Evolutionary conservation across 2,329 filamentous ascomycete species (phyloP).

Genomic region (Cryphonectria naterciae): DNA sequence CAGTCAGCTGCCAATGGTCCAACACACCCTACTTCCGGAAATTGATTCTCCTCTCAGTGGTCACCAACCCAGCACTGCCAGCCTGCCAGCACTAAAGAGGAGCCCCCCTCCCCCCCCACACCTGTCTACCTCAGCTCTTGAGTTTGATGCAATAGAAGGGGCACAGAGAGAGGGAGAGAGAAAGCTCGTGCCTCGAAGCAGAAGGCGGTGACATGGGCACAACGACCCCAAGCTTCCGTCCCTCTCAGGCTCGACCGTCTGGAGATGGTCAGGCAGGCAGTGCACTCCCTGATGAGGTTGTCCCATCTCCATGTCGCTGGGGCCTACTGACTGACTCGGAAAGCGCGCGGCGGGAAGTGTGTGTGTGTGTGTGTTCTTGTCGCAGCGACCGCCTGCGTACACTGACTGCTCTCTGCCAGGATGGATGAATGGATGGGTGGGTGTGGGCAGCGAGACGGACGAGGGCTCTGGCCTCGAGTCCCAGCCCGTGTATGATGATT

Average conservation of each 20-base stretch:
- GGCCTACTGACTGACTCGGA: not conserved
- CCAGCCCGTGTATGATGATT: not conserved
- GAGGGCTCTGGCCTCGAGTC: not conserved
- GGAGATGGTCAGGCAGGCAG: not conserved
- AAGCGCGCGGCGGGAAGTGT: not conserved
- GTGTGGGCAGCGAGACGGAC: not conserved
- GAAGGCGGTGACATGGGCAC: slow-evolving; percentile 7
- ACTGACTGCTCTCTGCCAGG: not conserved
- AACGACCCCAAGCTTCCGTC: not conserved
- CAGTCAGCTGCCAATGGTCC: not conserved
- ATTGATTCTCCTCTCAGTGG: not conserved
- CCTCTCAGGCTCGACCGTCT: not conserved
- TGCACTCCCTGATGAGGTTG: not conserved
- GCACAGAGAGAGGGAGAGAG: not conserved
- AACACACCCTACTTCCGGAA: slow-evolving; percentile 4
- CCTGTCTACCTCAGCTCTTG: not conserved
- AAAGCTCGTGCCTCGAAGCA: slow-evolving; percentile 3
- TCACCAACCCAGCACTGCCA: slow-evolving; percentile 1
- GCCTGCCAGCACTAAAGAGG: not conserved
- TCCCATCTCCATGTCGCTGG: not conserved
- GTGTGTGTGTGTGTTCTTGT: not conserved
- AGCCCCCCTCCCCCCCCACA: not conserved
- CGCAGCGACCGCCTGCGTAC: not conserved
- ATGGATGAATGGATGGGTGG: not conserved
- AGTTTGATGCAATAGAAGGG: not conserved